Conservation (phyloP, 2,329 filamentous ascomycete species). For the Chaetomiaceae sp. region DNA sequence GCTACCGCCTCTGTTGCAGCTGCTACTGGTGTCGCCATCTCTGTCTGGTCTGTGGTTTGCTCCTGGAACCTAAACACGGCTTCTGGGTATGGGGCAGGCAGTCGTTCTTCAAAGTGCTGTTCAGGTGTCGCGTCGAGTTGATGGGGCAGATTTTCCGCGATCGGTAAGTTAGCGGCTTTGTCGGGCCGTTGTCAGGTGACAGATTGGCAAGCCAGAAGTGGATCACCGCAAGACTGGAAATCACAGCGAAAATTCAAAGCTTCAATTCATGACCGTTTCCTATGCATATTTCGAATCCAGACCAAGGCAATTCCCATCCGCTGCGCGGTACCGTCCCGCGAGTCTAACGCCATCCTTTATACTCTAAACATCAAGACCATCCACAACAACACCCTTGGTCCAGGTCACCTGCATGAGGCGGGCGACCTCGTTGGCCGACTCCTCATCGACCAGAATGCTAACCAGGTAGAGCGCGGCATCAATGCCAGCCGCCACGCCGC, state of each 20-base stretch:
- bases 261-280: too few relatives aligned
- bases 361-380: slow-evolving; percentile 73
- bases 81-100: slow-evolving; percentile 2
- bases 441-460: slow-evolving; percentile 74
- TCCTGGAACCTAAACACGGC: background rate
- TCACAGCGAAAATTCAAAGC: too few relatives aligned
- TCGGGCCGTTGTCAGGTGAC: slow-evolving; percentile 22
- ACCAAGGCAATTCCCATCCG: background rate
- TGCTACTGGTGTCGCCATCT: slow-evolving; percentile 26
- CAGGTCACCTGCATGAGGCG: slow-evolving; percentile 75
- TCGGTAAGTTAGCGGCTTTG: too few relatives aligned
- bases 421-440: slow-evolving; percentile 70
- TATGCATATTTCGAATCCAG: too few relatives aligned
- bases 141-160: slow-evolving; percentile 19
- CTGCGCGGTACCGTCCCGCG: slow-evolving; percentile 4
- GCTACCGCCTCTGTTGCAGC: slow-evolving; percentile 34
- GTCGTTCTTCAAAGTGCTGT: slow-evolving; percentile 4
- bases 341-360: slow-evolving; percentile 10
- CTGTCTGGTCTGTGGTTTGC: background rate
- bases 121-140: background rate
- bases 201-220: too few relatives aligned
- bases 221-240: too few relatives aligned
- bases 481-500: slow-evolving; percentile 73
- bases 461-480: slow-evolving; percentile 84
- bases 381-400: slow-evolving; percentile 80